These are phyloP conservation scores for Dipteronia sinensis DNA, from an alignment of 345 rosid species.

Conservation along the genomic window DNA sequence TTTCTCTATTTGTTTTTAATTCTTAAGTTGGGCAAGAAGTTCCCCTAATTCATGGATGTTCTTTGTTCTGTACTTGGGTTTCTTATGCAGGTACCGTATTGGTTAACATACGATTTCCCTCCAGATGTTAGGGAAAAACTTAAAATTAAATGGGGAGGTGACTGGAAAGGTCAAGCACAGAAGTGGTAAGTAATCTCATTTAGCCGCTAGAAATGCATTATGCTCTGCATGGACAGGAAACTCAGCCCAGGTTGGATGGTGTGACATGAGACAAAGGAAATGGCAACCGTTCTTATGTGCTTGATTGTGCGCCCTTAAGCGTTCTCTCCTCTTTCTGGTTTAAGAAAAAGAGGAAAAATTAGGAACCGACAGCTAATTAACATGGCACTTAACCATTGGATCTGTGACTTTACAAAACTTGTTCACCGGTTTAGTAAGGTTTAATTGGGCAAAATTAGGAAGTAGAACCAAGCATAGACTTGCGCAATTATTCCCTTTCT, in stretches of 20 bases:
- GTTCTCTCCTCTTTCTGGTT: background rate
- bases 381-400: background rate
- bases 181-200: constrained; percentile 64
- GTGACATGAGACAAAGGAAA: background rate
- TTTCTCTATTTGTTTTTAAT: background rate
- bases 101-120: constrained; percentile 94
- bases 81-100: constrained; percentile 62
- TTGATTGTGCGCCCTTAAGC: background rate
- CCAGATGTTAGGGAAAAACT: constrained; percentile 86
- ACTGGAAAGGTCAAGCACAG: constrained; percentile 99
- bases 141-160: constrained; percentile 77
- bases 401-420: background rate
- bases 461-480: background rate
- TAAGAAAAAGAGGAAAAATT: background rate
- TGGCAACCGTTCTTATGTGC: background rate
- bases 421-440: background rate
- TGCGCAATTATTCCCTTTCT: background rate
- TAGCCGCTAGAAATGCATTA: background rate
- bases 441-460: background rate
- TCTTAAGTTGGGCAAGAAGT: background rate
- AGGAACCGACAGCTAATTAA: background rate
- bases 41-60: background rate
- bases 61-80: background rate
- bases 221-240: background rate
- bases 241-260: background rate